Evolutionary conservation across 805 yeast species (phyloP).

Genomic region (Lipomyces oligophaga): DNA sequence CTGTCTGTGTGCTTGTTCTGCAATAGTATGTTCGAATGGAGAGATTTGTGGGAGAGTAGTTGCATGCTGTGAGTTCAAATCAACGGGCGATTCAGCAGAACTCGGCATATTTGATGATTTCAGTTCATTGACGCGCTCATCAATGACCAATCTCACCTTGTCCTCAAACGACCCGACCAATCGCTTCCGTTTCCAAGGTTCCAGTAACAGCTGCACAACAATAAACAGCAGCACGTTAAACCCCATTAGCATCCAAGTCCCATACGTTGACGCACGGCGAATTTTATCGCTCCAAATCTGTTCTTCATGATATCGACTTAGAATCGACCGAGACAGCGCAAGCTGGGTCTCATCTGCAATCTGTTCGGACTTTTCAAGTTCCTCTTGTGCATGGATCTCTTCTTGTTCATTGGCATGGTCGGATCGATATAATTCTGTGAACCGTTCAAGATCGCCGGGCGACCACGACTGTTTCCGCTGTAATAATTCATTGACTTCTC

Average conservation of each 20-base stretch:
- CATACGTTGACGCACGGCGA: slow-evolving; percentile 93
- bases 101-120: slow-evolving; percentile 1
- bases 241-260: slow-evolving; percentile 86
- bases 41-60: neutral
- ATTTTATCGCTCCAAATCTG: slow-evolving; percentile 98
- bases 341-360: slow-evolving; percentile 66
- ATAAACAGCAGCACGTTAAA: slow-evolving; percentile 74
- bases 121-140: slow-evolving; percentile 23
- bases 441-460: slow-evolving; percentile 71
- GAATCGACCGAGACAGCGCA: slow-evolving; percentile 66
- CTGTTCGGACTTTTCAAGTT: slow-evolving; percentile 53
- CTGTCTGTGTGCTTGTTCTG: neutral
- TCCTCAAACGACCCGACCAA: slow-evolving; percentile 80
- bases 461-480: slow-evolving; percentile 84
- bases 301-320: slow-evolving; percentile 91
- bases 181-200: slow-evolving; percentile 88
- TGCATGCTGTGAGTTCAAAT: too few species aligned
- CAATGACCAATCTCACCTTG: slow-evolving; percentile 59
- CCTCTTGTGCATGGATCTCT: slow-evolving; percentile 47
- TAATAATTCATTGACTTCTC: slow-evolving; percentile 78
- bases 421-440: slow-evolving; percentile 73
- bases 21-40: neutral
- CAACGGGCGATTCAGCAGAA: slow-evolving; percentile 1
- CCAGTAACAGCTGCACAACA: slow-evolving; percentile 79
- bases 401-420: slow-evolving; percentile 69